A percentile compares a stretch with the other conserved stretches of the same genome.
Conservation (phyloP, 306 rosid species). For the Citrullus amarus region DNA sequence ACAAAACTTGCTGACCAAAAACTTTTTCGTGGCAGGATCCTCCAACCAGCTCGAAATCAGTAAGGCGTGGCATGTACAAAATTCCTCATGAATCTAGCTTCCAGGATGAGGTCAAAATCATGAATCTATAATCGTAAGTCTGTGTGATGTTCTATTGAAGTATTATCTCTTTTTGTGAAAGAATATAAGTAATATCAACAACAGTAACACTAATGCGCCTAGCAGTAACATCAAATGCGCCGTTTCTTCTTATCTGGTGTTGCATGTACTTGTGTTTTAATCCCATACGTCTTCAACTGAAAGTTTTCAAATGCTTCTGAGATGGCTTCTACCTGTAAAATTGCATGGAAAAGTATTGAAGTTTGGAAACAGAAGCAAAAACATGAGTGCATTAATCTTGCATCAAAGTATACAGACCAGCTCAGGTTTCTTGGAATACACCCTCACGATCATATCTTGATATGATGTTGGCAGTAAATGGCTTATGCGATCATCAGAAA, state of each 20-base stretch:
- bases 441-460: constrained; percentile 88
- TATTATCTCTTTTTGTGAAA: not conserved
- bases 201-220: constrained; percentile 17
- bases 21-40: not conserved
- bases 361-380: not conserved
- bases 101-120: not conserved
- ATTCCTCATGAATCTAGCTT: not conserved
- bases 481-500: constrained; percentile 64
- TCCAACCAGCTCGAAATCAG: not conserved
- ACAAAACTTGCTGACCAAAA: not conserved
- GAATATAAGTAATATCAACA: not conserved
- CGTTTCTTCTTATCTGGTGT: constrained; percentile 87
- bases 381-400: constrained; percentile 1
- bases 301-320: constrained; percentile 92
- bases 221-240: constrained; percentile 10
- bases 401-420: constrained; percentile 42
- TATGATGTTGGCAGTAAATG: constrained; percentile 82
- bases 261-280: constrained; percentile 71
- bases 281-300: constrained; percentile 72
- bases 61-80: not conserved
- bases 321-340: constrained; percentile 57
- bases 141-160: not conserved
- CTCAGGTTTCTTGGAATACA: constrained; percentile 87
- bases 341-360: constrained; percentile 8
- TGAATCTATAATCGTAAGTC: not conserved